These are phyloP conservation scores for Jacaranda copaia DNA, from an alignment of 257 asterid genomes.

Conservation along the genomic window DNA sequence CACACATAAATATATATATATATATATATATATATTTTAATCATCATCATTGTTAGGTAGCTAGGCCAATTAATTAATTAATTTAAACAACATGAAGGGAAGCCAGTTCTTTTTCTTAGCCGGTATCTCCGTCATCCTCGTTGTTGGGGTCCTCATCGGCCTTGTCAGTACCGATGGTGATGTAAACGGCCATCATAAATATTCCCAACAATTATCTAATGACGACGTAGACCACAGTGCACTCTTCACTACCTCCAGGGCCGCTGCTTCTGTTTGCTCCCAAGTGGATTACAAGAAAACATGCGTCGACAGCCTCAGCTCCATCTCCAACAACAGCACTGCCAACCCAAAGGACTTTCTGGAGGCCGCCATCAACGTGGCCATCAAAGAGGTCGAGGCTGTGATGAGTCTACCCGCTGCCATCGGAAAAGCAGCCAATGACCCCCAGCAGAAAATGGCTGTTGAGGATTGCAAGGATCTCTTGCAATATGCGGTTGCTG, in stretches of 20 bases:
- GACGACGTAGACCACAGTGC: conserved; percentile 18
- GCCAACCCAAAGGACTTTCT: conserved; percentile 50
- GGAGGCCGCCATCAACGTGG: conserved; percentile 36
- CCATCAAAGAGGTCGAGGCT: conserved; percentile 41
- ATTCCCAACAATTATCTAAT: not conserved
- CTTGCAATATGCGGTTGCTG: conserved; percentile 45
- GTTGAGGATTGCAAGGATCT: conserved; percentile 53
- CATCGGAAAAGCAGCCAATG: conserved; percentile 40
- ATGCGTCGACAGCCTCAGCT: conserved; percentile 43
- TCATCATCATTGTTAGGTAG: no score
- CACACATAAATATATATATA: no score
- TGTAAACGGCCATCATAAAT: not conserved
- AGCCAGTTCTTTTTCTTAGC: conserved; percentile 31
- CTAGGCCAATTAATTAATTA: no score
- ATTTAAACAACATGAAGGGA: conserved; percentile 25
- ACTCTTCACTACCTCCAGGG: conserved; percentile 37
- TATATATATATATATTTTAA: no score
- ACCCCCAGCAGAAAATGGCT: conserved; percentile 53
- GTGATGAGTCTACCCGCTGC: conserved; percentile 34
- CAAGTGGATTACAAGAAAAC: conserved; percentile 41
- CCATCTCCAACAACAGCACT: conserved; percentile 41
- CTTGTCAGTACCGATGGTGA: not conserved
- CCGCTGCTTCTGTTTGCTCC: conserved; percentile 44
- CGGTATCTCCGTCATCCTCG: conserved; percentile 33
- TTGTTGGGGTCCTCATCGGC: conserved; percentile 38